phyloP scores from a whole-genome alignment of 768 basidiomycete genomes.

The Sporobolomyces pararoseus region DNA sequence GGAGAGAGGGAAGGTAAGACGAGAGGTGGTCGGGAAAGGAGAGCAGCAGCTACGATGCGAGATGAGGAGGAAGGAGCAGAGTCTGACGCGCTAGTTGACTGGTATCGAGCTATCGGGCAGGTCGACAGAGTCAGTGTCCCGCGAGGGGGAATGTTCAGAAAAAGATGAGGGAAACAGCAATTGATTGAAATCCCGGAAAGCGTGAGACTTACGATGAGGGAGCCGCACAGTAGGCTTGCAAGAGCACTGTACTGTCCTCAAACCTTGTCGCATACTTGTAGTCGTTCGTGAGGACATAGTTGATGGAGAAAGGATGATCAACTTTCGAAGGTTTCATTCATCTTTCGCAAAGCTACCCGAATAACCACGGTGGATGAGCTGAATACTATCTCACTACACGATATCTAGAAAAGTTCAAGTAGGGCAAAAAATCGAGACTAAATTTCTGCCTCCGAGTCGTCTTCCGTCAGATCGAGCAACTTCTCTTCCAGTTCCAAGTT shows the following conservation, averaged over 20 bases:
- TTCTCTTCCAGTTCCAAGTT: constrained; percentile 36
- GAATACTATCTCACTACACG: too few species aligned
- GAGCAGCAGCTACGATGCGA: constrained; percentile 43
- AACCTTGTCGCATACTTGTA: constrained; percentile 3
- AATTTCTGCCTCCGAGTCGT: background rate
- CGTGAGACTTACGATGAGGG: constrained; percentile 1
- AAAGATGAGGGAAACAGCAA: constrained; percentile 14
- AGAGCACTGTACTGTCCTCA: constrained; percentile 13
- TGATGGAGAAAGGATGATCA: background rate
- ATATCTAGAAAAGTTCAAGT: too few species aligned
- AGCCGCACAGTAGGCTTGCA: constrained; percentile 5
- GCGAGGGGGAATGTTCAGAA: background rate
- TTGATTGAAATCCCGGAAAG: background rate
- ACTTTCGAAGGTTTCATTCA: background rate
- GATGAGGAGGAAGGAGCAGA: constrained; percentile 9
- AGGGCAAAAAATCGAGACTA: background rate
- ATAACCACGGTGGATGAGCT: too few species aligned
- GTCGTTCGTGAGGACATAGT: constrained; percentile 1
- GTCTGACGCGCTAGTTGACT: background rate
- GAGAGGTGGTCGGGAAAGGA: constrained; percentile 44
- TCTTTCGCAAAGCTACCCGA: background rate
- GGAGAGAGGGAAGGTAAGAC: constrained; percentile 33
- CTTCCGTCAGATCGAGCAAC: constrained; percentile 21
- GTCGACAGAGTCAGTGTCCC: background rate
- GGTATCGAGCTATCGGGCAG: constrained; percentile 2